A percentile compares a stretch with the other conserved stretches of the same genome.
Conservation (phyloP, 1,139 yeast genomes). For the Yarrowia galli region DNA sequence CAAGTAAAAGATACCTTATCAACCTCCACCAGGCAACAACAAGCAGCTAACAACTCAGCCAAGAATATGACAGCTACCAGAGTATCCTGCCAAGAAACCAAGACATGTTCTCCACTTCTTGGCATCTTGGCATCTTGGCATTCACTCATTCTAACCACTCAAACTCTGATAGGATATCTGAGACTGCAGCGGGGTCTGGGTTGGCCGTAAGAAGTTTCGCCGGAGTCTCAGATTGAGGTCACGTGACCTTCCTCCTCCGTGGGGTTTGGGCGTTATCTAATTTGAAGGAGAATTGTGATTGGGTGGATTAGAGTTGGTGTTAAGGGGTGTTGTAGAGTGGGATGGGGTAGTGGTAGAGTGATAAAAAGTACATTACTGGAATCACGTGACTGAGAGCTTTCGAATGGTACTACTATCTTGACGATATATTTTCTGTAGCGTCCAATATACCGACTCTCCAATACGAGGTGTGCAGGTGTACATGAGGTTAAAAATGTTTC, state of each 20-base stretch:
- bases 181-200: not conserved
- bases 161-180: not conserved
- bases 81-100: too few species aligned
- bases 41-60: too few species aligned
- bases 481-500: constrained; percentile 10
- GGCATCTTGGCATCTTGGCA: too few species aligned
- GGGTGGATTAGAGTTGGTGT: constrained; percentile 16
- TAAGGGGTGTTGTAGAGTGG: not conserved
- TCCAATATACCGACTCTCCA: not conserved
- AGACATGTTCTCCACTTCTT: too few species aligned
- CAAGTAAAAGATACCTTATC: too few species aligned
- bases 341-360: not conserved
- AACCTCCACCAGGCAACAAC: too few species aligned
- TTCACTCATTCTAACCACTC: too few species aligned
- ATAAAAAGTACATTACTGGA: not conserved
- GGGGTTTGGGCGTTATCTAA: not conserved
- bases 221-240: not conserved
- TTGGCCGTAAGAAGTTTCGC: not conserved
- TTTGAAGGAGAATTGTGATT: not conserved
- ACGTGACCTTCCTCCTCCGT: constrained; percentile 19
- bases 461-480: constrained; percentile 13
- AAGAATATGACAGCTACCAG: too few species aligned
- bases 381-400: not conserved
- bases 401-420: not conserved
- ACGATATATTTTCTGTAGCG: not conserved